Evolutionary conservation across 2,329 filamentous ascomycete genomes (phyloP).

Genomic region (Aspergillus eucalypticola): DNA sequence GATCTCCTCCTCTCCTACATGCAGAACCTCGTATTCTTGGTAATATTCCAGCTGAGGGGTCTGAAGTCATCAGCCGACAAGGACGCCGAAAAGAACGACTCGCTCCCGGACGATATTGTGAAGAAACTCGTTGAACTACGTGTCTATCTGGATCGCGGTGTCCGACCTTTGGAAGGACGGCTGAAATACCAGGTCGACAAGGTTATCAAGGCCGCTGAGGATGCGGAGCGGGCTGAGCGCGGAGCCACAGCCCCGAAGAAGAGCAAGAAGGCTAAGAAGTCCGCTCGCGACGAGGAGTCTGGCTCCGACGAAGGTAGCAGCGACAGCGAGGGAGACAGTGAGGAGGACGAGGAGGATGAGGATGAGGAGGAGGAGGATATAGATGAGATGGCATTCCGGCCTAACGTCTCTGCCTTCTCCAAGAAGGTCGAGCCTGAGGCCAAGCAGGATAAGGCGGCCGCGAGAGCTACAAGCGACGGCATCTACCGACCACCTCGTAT

Average conservation of each 20-base stretch:
- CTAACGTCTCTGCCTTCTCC: slow-evolving; percentile 55
- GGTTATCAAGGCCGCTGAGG: slow-evolving; percentile 80
- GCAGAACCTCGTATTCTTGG: slow-evolving; percentile 87
- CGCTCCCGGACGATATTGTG: slow-evolving; percentile 67
- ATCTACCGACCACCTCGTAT: slow-evolving; percentile 89
- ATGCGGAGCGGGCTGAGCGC: slow-evolving; percentile 36
- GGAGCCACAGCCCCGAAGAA: slow-evolving; percentile 26
- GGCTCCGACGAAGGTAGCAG: slow-evolving; percentile 27
- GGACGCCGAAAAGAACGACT: slow-evolving; percentile 31
- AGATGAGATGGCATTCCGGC: slow-evolving; percentile 64
- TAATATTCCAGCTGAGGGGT: slow-evolving; percentile 74
- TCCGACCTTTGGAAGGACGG: slow-evolving; percentile 83
- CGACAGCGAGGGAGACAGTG: slow-evolving; percentile 30
- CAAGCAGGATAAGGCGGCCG: slow-evolving; percentile 24
- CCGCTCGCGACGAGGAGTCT: slow-evolving; percentile 30
- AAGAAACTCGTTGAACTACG: slow-evolving; percentile 87
- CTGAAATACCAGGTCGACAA: slow-evolving; percentile 96
- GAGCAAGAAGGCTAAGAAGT: slow-evolving; percentile 31
- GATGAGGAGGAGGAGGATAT: slow-evolving; percentile 45
- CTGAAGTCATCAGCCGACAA: slow-evolving; percentile 41
- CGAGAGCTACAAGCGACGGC: slow-evolving; percentile 54
- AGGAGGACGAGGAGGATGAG: slow-evolving; percentile 39
- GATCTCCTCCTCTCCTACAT: slow-evolving; percentile 96
- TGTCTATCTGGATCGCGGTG: slow-evolving; percentile 90
- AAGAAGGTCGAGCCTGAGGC: slow-evolving; percentile 43